Evolutionary conservation across 257 asterid species (phyloP), one percentile per base, ranked within the genome.

Genomic region (Scutellaria minor): DNA sequence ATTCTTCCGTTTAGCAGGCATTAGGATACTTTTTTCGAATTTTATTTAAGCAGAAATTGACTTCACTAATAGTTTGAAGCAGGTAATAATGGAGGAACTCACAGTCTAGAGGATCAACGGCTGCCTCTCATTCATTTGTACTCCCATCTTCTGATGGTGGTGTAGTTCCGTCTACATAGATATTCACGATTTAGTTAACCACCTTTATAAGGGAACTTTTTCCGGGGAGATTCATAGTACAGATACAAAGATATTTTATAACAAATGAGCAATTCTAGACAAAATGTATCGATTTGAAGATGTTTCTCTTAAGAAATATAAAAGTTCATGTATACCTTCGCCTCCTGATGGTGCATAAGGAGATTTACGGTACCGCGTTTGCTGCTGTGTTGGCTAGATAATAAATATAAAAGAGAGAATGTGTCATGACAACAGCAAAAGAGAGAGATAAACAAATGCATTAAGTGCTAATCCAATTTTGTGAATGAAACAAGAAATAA

Each of bases 341-440:
- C 96, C 91, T 44, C 79, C 96, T 54, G 96, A 80, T 75, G 98
- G 98, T 31, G 97, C 98, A 85, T 68, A 93, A 53, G 85, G 96
- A 57, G 96, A 89, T 76, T 89, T 93, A 79, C 97, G 97, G 77
- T 93, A 93, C 73, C 98, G 88, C 1, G 98, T 91, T 83, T 87
- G 98, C 74, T 93, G 98, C 58, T 91, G 93, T 53, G 98, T 85
- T 81, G 97, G 98, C 98, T 93, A 67, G 22, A 83, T 70, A 77
- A 11, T 64, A 78, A 73, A 72, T 57, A 46, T n/a, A 71, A 83
- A 74, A 77, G 48, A 63, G 79, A 48, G 70, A 12, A 70, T 57
- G 61, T 45, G 74, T 58, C 44, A 72, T 63, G 52, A 44, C 60
- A 60, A 46, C 42, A 24, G 45, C 53, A 48, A 76, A 47, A 24